These are phyloP conservation scores for Euphorbia schlechtendalii DNA, from an alignment of 441 rosid genomes.

Conservation along the genomic window DNA sequence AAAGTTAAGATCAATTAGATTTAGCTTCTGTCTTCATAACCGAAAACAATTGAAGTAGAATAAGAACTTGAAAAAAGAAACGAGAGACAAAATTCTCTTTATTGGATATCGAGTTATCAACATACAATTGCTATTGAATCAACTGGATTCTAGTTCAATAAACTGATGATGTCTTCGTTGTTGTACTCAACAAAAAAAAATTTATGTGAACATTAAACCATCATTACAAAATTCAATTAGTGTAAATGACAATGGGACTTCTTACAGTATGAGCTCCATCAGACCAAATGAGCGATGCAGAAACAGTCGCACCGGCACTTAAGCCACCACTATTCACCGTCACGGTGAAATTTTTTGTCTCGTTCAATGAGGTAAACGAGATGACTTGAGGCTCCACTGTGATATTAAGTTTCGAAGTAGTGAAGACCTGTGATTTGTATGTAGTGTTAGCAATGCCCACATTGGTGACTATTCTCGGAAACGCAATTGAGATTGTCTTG, in stretches of 20 bases:
- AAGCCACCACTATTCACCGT: conserved; percentile 22
- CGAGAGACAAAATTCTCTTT: too few species aligned
- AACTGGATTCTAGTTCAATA: too few species aligned
- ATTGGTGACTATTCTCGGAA: conserved; percentile 40
- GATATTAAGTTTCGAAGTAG: conserved; percentile 11
- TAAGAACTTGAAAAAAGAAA: too few species aligned
- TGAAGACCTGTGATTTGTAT: conserved; percentile 21
- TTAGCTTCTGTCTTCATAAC: too few species aligned
- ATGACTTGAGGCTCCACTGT: conserved; percentile 29
- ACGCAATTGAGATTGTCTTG: conserved; percentile 7
- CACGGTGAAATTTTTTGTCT: conserved; percentile 33
- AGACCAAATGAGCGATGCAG: conserved; percentile 34
- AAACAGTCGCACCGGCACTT: not conserved
- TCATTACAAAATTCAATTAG: not conserved
- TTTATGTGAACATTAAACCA: not conserved
- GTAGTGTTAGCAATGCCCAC: conserved; percentile 33
- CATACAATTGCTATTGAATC: too few species aligned
- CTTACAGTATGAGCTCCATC: conserved; percentile 34
- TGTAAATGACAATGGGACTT: conserved; percentile 28
- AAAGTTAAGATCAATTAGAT: too few species aligned
- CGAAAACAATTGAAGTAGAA: too few species aligned
- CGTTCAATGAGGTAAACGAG: conserved; percentile 24
- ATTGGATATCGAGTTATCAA: too few species aligned
- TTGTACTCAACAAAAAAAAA: too few species aligned
- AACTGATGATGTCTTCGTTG: too few species aligned